phyloP scores from a whole-genome alignment of 352 stramenopile genomes.

The Discostella stelligera region DNA sequence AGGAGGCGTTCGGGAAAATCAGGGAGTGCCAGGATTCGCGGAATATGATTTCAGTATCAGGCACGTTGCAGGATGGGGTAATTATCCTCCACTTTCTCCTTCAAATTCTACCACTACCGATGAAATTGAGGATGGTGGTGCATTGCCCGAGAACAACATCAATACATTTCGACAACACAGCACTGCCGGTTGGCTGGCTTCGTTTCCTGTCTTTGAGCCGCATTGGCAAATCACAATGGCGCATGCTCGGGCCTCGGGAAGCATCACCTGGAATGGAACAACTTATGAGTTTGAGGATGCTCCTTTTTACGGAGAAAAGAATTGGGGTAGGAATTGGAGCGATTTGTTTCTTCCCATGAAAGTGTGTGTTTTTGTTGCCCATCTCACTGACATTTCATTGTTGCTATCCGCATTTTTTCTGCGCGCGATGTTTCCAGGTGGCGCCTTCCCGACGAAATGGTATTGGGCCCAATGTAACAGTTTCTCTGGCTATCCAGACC shows the following conservation, averaged over 20 bases:
- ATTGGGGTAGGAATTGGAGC: slow-evolving; percentile 65
- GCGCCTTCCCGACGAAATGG: slow-evolving; percentile 76
- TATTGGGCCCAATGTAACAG: slow-evolving; percentile 84
- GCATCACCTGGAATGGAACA: slow-evolving; percentile 68
- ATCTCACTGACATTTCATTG: neutral
- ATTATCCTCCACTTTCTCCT: slow-evolving; percentile 39
- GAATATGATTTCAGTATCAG: slow-evolving; percentile 69
- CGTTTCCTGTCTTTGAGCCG: slow-evolving; percentile 79
- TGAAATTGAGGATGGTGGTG: slow-evolving; percentile 4
- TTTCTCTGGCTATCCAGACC: slow-evolving; percentile 65
- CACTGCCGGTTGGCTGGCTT: slow-evolving; percentile 76
- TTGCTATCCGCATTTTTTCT: slow-evolving; percentile 6
- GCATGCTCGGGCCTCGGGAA: slow-evolving; percentile 67
- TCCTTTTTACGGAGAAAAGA: slow-evolving; percentile 84
- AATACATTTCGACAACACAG: slow-evolving; percentile 55
- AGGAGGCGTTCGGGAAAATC: slow-evolving; percentile 58
- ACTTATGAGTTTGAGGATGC: slow-evolving; percentile 75
- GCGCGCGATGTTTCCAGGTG: slow-evolving; percentile 14
- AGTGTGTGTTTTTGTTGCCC: slow-evolving; percentile 9
- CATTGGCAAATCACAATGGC: slow-evolving; percentile 83
- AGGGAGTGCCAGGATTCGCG: slow-evolving; percentile 46
- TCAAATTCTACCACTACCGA: slow-evolving; percentile 8
- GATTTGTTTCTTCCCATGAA: neutral
- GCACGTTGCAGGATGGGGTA: slow-evolving; percentile 65
- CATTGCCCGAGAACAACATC: neutral